Conservation (phyloP, 805 yeast species). For the Kluyveromyces lactis region DNA sequence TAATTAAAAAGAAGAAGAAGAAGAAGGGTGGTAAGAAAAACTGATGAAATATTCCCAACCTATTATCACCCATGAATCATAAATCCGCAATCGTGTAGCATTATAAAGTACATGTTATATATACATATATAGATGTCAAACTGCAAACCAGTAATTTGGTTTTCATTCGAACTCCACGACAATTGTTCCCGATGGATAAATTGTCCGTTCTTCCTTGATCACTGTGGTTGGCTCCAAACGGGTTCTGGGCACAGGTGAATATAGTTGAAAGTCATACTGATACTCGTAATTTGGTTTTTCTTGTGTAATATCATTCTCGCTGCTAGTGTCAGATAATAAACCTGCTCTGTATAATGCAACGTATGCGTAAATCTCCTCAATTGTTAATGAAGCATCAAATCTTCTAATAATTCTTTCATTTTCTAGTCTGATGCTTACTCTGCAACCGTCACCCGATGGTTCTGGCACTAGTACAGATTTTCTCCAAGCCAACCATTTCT, state of each 20-base stretch:
- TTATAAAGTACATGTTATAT: slow-evolving; percentile 3
- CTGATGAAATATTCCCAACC: slow-evolving; percentile 6
- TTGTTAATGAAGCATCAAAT: slow-evolving; percentile 36
- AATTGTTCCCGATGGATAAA: slow-evolving; percentile 61
- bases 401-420: slow-evolving; percentile 52
- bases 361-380: slow-evolving; percentile 64
- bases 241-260: slow-evolving; percentile 50
- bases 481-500: slow-evolving; percentile 46
- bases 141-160: no score
- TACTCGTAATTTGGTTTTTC: slow-evolving; percentile 33
- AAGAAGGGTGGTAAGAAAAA: slow-evolving; percentile 26
- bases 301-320: slow-evolving; percentile 14
- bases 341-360: slow-evolving; percentile 44
- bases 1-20: slow-evolving; percentile 74
- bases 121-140: slow-evolving; percentile 6
- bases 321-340: slow-evolving; percentile 15
- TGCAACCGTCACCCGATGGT: slow-evolving; percentile 33
- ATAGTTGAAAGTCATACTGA: slow-evolving; percentile 40
- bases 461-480: slow-evolving; percentile 25
- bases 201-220: slow-evolving; percentile 36
- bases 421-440: slow-evolving; percentile 60
- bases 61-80: no score
- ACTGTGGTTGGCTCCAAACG: slow-evolving; percentile 29
- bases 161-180: slow-evolving; percentile 35
- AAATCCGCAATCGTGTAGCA: no score